phyloP scores from a whole-genome alignment of 1,284 basidiomycete genomes.

The Lignosus rhinocerotis region DNA sequence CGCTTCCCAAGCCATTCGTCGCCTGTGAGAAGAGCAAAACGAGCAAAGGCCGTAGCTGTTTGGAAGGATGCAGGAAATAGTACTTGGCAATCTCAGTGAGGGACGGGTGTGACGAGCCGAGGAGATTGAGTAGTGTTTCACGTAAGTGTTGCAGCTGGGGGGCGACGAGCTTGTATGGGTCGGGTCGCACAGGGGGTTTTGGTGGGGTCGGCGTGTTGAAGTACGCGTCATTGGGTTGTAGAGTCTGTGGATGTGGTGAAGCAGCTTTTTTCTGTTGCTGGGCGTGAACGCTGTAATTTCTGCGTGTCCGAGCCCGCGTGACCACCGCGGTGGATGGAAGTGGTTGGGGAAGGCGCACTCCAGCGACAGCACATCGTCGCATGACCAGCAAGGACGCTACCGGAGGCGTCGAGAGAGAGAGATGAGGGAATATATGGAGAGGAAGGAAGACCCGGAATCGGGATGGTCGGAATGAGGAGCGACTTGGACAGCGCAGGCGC shows the following conservation, averaged over 20 bases:
- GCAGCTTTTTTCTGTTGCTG: conserved; percentile 27
- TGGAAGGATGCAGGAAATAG: conserved; percentile 88
- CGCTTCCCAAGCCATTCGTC: conserved; percentile 76
- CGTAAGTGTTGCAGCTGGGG: conserved; percentile 78
- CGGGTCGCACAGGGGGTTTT: conserved; percentile 36
- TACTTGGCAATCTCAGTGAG: conserved; percentile 90
- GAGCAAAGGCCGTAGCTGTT: conserved; percentile 89
- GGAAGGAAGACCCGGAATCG: conserved; percentile 8
- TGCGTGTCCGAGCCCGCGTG: conserved; percentile 26
- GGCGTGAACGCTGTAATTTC: conserved; percentile 34
- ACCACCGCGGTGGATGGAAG: conserved; percentile 21
- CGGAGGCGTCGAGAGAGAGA: conserved; percentile 18
- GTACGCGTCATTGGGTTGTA: conserved; percentile 17
- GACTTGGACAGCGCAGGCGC: neutral
- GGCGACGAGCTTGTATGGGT: conserved; percentile 72
- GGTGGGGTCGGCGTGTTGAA: conserved; percentile 16
- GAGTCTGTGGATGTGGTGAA: conserved; percentile 18
- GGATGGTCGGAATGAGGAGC: conserved; percentile 1
- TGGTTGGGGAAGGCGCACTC: conserved; percentile 28
- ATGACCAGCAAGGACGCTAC: conserved; percentile 36
- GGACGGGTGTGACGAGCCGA: conserved; percentile 88
- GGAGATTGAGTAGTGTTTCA: conserved; percentile 73
- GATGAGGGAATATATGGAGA: conserved; percentile 9
- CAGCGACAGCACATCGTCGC: conserved; percentile 36
- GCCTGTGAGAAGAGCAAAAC: conserved; percentile 91